Percentiles rank a stretch among this genome's conserved stretches.
phyloP scores from a whole-genome alignment of 129 eudicot species.

The Escallonia rubra region DNA sequence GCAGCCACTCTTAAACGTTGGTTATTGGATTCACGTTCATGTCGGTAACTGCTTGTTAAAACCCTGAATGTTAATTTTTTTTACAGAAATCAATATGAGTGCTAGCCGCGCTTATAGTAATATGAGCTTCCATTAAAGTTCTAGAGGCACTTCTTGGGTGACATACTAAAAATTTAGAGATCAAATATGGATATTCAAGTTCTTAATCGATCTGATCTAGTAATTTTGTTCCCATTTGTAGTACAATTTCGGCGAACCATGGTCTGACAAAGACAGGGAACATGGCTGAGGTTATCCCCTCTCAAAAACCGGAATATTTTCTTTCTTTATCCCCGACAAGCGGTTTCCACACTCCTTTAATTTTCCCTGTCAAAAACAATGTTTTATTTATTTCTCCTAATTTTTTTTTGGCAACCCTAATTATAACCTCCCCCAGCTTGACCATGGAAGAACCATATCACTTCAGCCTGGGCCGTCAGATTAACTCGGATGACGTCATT shows the following conservation, averaged over 20 bases:
- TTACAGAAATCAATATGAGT: not conserved
- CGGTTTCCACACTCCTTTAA: slow-evolving; percentile 4
- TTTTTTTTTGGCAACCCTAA: not conserved
- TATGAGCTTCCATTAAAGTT: too few relatives aligned
- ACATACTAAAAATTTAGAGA: too few relatives aligned
- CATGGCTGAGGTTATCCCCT: slow-evolving; percentile 14
- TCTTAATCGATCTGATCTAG: too few relatives aligned
- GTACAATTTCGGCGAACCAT: not conserved
- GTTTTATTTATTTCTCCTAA: too few relatives aligned
- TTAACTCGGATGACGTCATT: not conserved
- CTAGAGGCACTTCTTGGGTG: too few relatives aligned
- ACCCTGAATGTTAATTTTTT: not conserved
- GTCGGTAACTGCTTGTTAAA: too few relatives aligned
- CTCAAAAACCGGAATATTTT: slow-evolving; percentile 6
- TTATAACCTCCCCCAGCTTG: not conserved
- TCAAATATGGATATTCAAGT: not conserved
- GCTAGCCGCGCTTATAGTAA: too few relatives aligned
- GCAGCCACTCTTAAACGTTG: too few relatives aligned
- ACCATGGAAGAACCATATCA: not conserved
- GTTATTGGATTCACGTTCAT: too few relatives aligned
- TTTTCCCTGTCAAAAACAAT: not conserved
- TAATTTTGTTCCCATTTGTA: slow-evolving; percentile 2
- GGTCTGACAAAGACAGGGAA: slow-evolving; percentile 16
- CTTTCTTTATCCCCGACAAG: slow-evolving; percentile 12
- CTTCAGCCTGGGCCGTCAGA: slow-evolving; percentile 3